A percentile compares a stretch with the other conserved stretches of the same genome.
These are phyloP conservation scores for Spizellomyces punctatus DNA, from an alignment of 192 early-diverging fungal genomes.

Conservation along the genomic window DNA sequence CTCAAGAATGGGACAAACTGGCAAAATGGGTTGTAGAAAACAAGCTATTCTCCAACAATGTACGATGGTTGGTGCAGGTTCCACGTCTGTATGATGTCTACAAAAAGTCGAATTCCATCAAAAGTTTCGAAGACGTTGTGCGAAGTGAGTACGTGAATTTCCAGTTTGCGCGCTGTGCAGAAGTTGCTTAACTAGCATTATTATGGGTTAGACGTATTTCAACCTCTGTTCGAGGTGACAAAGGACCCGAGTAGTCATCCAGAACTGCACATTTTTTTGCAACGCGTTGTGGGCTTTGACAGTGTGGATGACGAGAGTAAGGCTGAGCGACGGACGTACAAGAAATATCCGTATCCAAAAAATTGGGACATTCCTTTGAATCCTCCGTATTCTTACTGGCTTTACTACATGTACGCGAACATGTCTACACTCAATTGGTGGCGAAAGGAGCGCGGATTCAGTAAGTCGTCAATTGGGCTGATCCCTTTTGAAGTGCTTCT, in stretches of 20 bases:
- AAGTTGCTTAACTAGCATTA: constrained; percentile 4
- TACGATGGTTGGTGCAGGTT: constrained; percentile 94
- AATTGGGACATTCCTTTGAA: constrained; percentile 59
- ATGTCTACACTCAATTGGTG: constrained; percentile 80
- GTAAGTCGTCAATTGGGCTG: constrained; percentile 41
- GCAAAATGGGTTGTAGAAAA: constrained; percentile 91
- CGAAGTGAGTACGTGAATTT: constrained; percentile 50
- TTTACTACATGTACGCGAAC: constrained; percentile 92
- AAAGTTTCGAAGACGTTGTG: constrained; percentile 78
- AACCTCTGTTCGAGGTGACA: constrained; percentile 91
- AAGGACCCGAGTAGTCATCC: constrained; percentile 83
- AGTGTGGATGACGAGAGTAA: constrained; percentile 94
- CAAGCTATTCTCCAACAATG: constrained; percentile 87
- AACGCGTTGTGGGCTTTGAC: constrained; percentile 94
- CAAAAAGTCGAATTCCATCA: constrained; percentile 61
- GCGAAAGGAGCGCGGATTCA: constrained; percentile 73
- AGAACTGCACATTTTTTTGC: constrained; percentile 88
- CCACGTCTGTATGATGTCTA: constrained; percentile 92
- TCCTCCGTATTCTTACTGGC: constrained; percentile 93
- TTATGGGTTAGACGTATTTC: constrained; percentile 61
- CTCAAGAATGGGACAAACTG: constrained; percentile 90
- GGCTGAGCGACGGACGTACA: constrained; percentile 77
- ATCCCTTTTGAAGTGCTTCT: no score
- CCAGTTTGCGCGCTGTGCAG: neutral
- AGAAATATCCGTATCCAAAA: constrained; percentile 67